Conservation (phyloP, 345 rosid species). For the Hypericum perforatum region DNA sequence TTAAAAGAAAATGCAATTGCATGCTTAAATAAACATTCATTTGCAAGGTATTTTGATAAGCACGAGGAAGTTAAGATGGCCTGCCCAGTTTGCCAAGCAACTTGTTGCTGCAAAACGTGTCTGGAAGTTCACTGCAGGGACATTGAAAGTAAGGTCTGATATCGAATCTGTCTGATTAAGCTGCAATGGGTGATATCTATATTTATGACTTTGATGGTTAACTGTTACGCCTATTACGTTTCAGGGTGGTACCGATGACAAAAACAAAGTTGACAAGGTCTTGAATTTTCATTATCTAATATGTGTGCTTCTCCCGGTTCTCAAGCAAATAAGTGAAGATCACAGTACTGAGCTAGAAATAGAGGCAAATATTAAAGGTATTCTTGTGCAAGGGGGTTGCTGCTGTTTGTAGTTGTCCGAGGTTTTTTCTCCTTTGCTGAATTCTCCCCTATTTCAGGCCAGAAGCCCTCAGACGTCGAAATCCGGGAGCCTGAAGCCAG, state of each 20-base stretch:
- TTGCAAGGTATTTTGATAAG: conserved; percentile 39
- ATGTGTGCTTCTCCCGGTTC: conserved; percentile 86
- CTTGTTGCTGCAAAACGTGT: conserved; percentile 78
- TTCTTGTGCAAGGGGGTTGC: background rate
- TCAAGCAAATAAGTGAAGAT: conserved; percentile 64
- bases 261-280: conserved; percentile 55
- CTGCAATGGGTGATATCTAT: background rate
- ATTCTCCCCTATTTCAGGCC: conserved; percentile 28
- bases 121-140: conserved; percentile 42
- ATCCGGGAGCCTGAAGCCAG: conserved; percentile 36
- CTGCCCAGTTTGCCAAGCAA: conserved; percentile 81
- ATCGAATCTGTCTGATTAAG: conserved; percentile 15
- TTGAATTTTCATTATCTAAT: conserved; percentile 68
- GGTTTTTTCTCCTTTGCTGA: background rate
- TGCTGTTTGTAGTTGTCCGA: too few species aligned
- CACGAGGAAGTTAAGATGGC: conserved; percentile 64
- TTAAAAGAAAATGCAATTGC: too few species aligned
- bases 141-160: conserved; percentile 68
- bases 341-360: conserved; percentile 46
- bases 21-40: too few species aligned
- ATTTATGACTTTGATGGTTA: background rate
- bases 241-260: conserved; percentile 49
- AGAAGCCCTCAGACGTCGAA: conserved; percentile 36
- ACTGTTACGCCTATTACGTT: conserved; percentile 17
- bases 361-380: conserved; percentile 69